Percentiles rank a stretch among this genome's conserved stretches.
phyloP scores from a whole-genome alignment of 2,329 filamentous ascomycete genomes.

The Paracamarosporium sp. region DNA sequence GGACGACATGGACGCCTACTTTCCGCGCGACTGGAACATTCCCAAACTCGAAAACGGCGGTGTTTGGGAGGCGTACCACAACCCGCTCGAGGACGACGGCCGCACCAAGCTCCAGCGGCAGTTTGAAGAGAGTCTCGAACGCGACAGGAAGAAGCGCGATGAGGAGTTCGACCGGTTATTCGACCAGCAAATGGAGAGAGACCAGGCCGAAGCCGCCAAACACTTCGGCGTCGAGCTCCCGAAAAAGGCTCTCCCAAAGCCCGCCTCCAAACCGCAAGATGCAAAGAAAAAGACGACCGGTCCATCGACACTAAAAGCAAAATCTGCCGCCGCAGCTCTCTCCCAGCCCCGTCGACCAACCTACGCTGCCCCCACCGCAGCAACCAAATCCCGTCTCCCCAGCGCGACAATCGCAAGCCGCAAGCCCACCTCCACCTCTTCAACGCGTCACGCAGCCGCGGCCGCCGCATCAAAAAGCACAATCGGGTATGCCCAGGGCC shows the following conservation, averaged over 20 bases:
- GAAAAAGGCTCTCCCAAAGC: constrained; percentile 34
- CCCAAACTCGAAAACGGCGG: constrained; percentile 60
- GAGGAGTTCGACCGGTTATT: constrained; percentile 72
- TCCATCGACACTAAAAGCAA: constrained; percentile 62
- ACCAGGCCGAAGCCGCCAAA: constrained; percentile 56
- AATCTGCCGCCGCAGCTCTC: constrained; percentile 55
- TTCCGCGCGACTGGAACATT: constrained; percentile 59
- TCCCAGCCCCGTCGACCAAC: constrained; percentile 40
- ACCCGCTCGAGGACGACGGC: constrained; percentile 71
- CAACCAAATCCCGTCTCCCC: constrained; percentile 48
- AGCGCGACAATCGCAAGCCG: constrained; percentile 45
- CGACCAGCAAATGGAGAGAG: constrained; percentile 62
- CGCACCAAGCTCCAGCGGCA: constrained; percentile 68
- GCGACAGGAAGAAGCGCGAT: constrained; percentile 62
- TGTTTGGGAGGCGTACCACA: constrained; percentile 57
- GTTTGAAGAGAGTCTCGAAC: constrained; percentile 53
- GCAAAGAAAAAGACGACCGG: constrained; percentile 33
- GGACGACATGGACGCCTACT: constrained; percentile 73
- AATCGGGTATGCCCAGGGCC: constrained; percentile 83
- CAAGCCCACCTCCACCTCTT: constrained; percentile 54
- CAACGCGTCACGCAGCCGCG: constrained; percentile 66
- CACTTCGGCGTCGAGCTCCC: constrained; percentile 34
- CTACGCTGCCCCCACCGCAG: constrained; percentile 48
- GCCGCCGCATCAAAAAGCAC: constrained; percentile 78
- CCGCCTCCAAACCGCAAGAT: constrained; percentile 8